Base-by-base conservation (phyloP, 1,139 yeast genomes). In the Saccharomyces hybrid region DNA sequence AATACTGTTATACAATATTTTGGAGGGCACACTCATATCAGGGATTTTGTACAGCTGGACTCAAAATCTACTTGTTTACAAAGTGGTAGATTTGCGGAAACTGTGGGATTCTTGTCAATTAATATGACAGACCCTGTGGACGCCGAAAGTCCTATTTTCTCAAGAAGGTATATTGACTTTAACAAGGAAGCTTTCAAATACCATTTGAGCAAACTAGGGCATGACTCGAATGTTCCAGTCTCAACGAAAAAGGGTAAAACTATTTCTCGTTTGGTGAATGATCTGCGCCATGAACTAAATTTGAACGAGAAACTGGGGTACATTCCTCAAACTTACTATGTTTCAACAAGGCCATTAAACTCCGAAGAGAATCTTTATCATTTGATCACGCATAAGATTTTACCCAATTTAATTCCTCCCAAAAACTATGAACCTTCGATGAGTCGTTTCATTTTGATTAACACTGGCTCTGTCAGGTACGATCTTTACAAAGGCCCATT, bases 11-110 rank as follows among this genome's bases (percentile, higher is more conserved):
- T 93, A 51, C 96, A 89, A 65, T 87, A 87, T 65, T 84, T 93
- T 68, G 98, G 98, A 0, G 99, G 98, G 0, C 99, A 93, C 70
- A 84, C 95, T 46, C 99, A 93, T 68, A 83, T 93, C 42, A 76
- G 99, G 58, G 98, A 93, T 70, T 91, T 85, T 68, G 77, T 80
- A 5, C 74, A 82, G 4, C 76, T 82, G 56, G 99, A 93, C 66
- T 71, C 74, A 1, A 74, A 73, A 53, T 80, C 95, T 31, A 82
- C 88, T 0, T 96, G 85, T 0, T 70, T 93, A 28, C 96, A 91
- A 70, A 87, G 96, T 63, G 99, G 99, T 0, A 76, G 97, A 52
- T 93, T 87, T 64, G 81, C 96, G 65, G 99, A 93, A 68, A 91
- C 98, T 0, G 79, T 88, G 20, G 99, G 99, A 0, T 93, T 91